Evolutionary conservation across 1,284 basidiomycete genomes (phyloP).

Genomic region (Trichosporon asahii): DNA sequence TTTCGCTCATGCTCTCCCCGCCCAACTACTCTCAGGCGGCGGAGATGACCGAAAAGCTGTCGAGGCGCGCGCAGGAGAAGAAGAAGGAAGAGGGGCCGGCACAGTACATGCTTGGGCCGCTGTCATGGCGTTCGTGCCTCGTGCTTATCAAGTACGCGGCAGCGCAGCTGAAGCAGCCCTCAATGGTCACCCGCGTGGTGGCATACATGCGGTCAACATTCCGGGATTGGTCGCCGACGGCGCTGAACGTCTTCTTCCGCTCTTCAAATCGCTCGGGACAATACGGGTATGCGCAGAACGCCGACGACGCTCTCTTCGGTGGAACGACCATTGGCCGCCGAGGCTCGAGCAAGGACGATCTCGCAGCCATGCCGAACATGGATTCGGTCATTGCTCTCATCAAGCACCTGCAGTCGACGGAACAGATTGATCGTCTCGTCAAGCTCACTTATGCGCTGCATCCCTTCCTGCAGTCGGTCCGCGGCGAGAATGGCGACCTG

Average conservation of each 20-base stretch:
- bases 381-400: constrained; percentile 30
- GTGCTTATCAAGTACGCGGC: constrained; percentile 43
- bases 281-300: constrained; percentile 3
- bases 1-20: constrained; percentile 46
- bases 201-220: constrained; percentile 33
- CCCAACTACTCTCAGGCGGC: constrained; percentile 35
- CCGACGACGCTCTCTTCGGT: constrained; percentile 18
- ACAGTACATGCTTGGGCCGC: constrained; percentile 38
- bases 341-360: neutral
- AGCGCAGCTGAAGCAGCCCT: constrained; percentile 27
- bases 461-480: constrained; percentile 30
- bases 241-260: constrained; percentile 31
- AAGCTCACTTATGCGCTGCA: constrained; percentile 31
- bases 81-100: constrained; percentile 14
- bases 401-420: constrained; percentile 30
- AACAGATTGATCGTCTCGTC: constrained; percentile 33
- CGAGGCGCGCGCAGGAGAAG: neutral
- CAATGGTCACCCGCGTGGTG: constrained; percentile 30
- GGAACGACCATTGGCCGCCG: neutral
- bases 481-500: constrained; percentile 17
- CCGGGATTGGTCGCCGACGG: constrained; percentile 12
- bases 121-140: constrained; percentile 35
- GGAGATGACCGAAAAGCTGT: constrained; percentile 14
- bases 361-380: neutral
- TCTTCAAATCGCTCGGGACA: constrained; percentile 13